These are phyloP conservation scores for Rubroshorea leprosula DNA, from an alignment of 345 rosid species.

Conservation along the genomic window DNA sequence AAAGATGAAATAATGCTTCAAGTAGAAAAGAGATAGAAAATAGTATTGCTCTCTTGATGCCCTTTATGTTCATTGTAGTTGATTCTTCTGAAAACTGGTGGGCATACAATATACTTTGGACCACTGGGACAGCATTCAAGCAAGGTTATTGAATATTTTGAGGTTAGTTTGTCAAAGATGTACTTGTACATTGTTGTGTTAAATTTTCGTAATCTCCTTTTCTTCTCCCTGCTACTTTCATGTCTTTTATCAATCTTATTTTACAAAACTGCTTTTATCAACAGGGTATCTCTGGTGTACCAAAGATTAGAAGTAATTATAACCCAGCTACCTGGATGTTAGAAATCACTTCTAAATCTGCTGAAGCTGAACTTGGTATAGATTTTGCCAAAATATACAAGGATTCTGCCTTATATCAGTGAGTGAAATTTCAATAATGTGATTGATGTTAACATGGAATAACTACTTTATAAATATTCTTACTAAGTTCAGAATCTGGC, in stretches of 20 bases:
- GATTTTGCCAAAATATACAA: slow-evolving; percentile 55
- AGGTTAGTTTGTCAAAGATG: slow-evolving; percentile 50
- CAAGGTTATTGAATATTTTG: slow-evolving; percentile 53
- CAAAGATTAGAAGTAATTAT: slow-evolving; percentile 50
- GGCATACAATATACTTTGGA: slow-evolving; percentile 61
- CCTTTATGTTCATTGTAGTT: slow-evolving; percentile 33
- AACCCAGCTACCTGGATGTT: slow-evolving; percentile 91
- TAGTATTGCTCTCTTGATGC: not conserved
- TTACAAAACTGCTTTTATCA: not conserved
- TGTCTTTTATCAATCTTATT: not conserved
- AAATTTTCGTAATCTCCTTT: not conserved
- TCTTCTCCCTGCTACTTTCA: not conserved
- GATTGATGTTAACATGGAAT: not conserved
- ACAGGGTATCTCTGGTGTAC: slow-evolving; percentile 53
- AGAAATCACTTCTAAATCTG: slow-evolving; percentile 54
- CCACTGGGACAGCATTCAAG: slow-evolving; percentile 58
- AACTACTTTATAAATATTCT: not conserved
- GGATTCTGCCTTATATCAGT: slow-evolving; percentile 45
- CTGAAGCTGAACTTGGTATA: slow-evolving; percentile 51
- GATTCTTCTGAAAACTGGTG: slow-evolving; percentile 67
- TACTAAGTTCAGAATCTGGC: no score
- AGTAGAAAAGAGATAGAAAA: no score
- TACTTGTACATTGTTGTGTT: not conserved
- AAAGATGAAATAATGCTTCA: no score
- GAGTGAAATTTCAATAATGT: slow-evolving; percentile 20